These are phyloP conservation scores for Aristolochia contorta DNA, from an alignment of 164 flowering plant species.

Conservation along the genomic window DNA sequence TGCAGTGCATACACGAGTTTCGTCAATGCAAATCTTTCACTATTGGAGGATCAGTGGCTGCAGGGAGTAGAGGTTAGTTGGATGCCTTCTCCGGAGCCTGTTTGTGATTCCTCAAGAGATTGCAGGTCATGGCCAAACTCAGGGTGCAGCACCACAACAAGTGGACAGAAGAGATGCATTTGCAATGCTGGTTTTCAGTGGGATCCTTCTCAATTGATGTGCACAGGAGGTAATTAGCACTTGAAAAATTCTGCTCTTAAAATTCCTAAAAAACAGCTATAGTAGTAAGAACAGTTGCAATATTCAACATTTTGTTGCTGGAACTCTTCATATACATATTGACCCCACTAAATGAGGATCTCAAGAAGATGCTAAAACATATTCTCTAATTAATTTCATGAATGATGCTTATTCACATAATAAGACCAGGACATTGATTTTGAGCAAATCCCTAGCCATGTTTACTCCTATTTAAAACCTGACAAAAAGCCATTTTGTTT, in stretches of 20 bases:
- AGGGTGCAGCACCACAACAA: not conserved
- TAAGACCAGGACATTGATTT: too few relatives aligned
- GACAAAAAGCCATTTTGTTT: not conserved
- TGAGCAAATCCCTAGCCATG: too few relatives aligned
- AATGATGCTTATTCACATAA: too few relatives aligned
- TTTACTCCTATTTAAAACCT: too few relatives aligned
- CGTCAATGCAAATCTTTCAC: not conserved
- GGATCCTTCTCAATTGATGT: not conserved
- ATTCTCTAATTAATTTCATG: too few relatives aligned
- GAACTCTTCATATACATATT: too few relatives aligned
- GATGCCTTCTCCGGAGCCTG: constrained; percentile 2
- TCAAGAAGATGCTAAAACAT: too few relatives aligned
- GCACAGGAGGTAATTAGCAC: not conserved
- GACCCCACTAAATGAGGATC: too few relatives aligned
- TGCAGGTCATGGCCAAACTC: constrained; percentile 5
- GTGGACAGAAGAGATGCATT: not conserved
- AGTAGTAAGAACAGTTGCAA: not conserved
- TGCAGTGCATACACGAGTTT: constrained; percentile 5
- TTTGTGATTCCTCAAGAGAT: not conserved
- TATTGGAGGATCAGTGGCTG: not conserved
- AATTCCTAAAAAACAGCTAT: not conserved
- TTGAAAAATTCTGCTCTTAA: not conserved
- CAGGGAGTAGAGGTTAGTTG: constrained; percentile 4
- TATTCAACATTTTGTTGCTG: not conserved
- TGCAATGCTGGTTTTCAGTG: not conserved